Percentiles rank a stretch among this genome's conserved stretches.
phyloP scores from a whole-genome alignment of 805 yeast genomes.

The Nakazawaea holstii region DNA sequence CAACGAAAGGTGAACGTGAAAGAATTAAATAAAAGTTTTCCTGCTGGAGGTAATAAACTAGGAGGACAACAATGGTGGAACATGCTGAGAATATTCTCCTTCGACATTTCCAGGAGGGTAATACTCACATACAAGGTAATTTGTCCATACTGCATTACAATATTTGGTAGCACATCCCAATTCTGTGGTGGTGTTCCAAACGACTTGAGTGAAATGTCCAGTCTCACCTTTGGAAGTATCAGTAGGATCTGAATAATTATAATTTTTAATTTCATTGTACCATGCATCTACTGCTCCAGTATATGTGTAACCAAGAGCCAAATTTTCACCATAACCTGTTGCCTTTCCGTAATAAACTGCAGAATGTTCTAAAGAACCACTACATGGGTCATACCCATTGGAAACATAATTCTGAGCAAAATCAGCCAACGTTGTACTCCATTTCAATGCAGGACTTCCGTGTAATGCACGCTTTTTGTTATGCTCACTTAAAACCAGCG shows the following conservation, averaged over 20 bases:
- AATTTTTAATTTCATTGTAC: constrained; percentile 59
- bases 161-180: constrained; percentile 60
- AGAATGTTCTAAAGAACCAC: constrained; percentile 53
- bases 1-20: background rate
- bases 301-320: constrained; percentile 61
- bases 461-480: constrained; percentile 45
- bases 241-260: constrained; percentile 49
- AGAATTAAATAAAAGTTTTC: background rate
- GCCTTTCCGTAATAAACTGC: constrained; percentile 30
- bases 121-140: constrained; percentile 62
- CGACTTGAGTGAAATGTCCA: constrained; percentile 74
- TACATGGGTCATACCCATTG: constrained; percentile 38
- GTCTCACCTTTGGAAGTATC: constrained; percentile 38
- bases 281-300: constrained; percentile 60
- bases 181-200: constrained; percentile 57
- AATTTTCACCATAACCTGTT: constrained; percentile 70
- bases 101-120: constrained; percentile 60
- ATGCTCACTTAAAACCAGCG: constrained; percentile 46
- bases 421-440: constrained; percentile 40
- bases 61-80: constrained; percentile 11
- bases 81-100: constrained; percentile 31
- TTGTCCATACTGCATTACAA: constrained; percentile 45
- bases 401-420: constrained; percentile 49
- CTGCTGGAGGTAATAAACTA: background rate
- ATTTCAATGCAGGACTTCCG: constrained; percentile 36